These are phyloP conservation scores for Marasmius tenuissimus DNA, from an alignment of 1,284 basidiomycete genomes.

Conservation along the genomic window DNA sequence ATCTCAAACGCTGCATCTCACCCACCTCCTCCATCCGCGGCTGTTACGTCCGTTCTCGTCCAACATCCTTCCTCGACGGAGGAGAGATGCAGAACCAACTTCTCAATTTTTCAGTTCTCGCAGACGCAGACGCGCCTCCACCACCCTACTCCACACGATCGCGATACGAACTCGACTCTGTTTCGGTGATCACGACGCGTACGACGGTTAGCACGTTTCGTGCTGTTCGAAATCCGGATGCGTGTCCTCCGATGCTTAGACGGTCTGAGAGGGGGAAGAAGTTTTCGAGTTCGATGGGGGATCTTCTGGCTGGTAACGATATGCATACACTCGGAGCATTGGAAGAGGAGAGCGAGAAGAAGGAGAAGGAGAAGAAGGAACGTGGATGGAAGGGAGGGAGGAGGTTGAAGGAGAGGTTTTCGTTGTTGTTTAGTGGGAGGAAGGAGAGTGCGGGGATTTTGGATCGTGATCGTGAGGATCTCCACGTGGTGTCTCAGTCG, in stretches of 20 bases:
- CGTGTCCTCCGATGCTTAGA: neutral
- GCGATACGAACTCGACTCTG: neutral
- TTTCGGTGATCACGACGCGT: neutral
- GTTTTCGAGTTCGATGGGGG: neutral
- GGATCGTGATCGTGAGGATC: neutral
- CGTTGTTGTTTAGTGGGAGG: neutral
- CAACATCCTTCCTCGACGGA: neutral
- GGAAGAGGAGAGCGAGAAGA: neutral
- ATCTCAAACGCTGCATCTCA: neutral
- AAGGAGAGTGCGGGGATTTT: constrained; percentile 2
- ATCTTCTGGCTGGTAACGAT: neutral
- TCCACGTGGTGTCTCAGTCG: too few relatives aligned
- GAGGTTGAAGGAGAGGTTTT: neutral
- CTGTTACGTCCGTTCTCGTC: neutral
- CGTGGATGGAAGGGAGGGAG: neutral
- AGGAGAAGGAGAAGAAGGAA: neutral
- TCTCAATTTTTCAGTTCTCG: neutral
- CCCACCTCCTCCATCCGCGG: neutral
- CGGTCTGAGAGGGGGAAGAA: neutral
- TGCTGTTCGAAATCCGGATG: neutral
- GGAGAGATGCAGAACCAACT: neutral
- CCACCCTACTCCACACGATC: neutral
- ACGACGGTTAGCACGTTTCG: neutral
- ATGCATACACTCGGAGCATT: neutral
- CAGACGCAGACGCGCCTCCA: neutral